Evolutionary conservation across 108 stramenopile species (phyloP).

Genomic region (Nitzschia sp.): DNA sequence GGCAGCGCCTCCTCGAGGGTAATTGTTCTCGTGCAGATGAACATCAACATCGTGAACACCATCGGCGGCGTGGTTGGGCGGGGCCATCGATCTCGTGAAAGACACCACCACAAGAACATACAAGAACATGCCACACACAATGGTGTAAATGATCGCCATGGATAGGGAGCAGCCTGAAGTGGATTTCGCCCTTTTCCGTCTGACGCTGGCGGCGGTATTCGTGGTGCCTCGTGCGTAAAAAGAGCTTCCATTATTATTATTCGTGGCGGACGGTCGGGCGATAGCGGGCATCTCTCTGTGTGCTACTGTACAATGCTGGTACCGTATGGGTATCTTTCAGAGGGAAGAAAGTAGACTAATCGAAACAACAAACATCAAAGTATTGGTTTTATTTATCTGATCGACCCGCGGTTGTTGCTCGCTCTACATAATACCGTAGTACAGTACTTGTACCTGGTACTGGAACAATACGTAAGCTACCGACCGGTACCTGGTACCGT

Average conservation of each 20-base stretch:
- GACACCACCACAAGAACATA: slow-evolving; percentile 14
- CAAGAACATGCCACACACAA: neutral
- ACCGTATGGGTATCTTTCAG: neutral
- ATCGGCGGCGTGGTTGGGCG: neutral
- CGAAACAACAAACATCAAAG: too few relatives aligned
- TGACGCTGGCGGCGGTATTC: neutral
- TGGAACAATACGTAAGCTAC: too few relatives aligned
- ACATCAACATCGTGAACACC: neutral
- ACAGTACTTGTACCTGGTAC: too few relatives aligned
- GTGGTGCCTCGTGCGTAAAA: neutral
- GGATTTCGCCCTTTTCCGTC: neutral
- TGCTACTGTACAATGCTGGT: neutral
- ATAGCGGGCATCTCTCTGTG: neutral
- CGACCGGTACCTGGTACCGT: too few relatives aligned
- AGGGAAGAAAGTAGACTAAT: too few relatives aligned
- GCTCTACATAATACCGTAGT: too few relatives aligned
- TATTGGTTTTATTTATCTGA: too few relatives aligned
- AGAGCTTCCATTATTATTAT: too few relatives aligned
- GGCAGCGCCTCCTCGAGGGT: neutral
- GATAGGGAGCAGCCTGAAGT: neutral
- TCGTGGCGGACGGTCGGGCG: too few relatives aligned
- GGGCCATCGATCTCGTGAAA: neutral
- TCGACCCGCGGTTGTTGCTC: too few relatives aligned
- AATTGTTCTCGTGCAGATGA: neutral
- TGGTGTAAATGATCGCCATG: neutral